These are phyloP conservation scores for Ceratobasidium sp. DNA, from an alignment of 1,284 basidiomycete species.

Conservation along the genomic window DNA sequence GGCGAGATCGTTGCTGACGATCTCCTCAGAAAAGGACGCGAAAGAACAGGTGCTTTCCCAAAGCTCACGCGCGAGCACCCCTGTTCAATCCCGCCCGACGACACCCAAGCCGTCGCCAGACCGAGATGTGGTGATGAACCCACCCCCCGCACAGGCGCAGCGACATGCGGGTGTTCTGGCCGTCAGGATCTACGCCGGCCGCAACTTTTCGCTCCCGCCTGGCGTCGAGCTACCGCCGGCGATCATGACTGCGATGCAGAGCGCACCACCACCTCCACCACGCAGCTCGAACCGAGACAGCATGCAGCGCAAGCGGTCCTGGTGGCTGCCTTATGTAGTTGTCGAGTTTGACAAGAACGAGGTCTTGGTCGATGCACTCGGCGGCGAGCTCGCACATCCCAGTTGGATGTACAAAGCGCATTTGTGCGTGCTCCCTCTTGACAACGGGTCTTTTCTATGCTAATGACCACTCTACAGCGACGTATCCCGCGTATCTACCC, in stretches of 20 bases:
- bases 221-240: conserved; percentile 81
- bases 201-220: conserved; percentile 75
- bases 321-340: conserved; percentile 98
- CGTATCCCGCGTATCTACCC: conserved; percentile 88
- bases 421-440: conserved; percentile 68
- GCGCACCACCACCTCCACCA: conserved; percentile 58
- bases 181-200: conserved; percentile 86
- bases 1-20: too few relatives aligned
- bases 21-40: conserved; percentile 40
- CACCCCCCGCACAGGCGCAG: conserved; percentile 51
- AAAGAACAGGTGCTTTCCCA: conserved; percentile 32
- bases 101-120: conserved; percentile 60
- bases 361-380: conserved; percentile 93
- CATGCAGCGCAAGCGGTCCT: conserved; percentile 86
- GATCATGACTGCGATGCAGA: conserved; percentile 82
- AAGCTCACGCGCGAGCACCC: conserved; percentile 27
- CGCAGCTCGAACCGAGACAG: conserved; percentile 74
- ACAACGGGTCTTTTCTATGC: conserved; percentile 4
- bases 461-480: conserved; percentile 59
- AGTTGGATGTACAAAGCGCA: conserved; percentile 98
- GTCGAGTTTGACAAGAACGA: conserved; percentile 99
- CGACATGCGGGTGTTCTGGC: conserved; percentile 79
- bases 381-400: conserved; percentile 78
- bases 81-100: conserved; percentile 63
- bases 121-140: conserved; percentile 22